Base-by-base conservation (phyloP, 2,329 filamentous ascomycete genomes). In the Anisogramma anomala region DNA sequence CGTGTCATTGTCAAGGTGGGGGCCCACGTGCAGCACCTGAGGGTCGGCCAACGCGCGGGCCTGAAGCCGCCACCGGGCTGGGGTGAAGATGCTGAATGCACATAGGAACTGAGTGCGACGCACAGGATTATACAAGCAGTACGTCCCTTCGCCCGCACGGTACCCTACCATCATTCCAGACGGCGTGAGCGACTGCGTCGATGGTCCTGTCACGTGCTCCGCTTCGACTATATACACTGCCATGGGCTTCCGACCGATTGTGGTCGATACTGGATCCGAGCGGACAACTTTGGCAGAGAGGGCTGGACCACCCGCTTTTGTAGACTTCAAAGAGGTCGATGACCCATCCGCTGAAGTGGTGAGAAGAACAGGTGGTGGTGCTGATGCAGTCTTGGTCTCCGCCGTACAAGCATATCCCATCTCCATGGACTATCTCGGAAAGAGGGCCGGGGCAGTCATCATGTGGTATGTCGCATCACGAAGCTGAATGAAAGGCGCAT, bases 171-270 rank as follows among this genome's bases (percentile, higher is more conserved):
- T 72, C 27, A 63, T 69, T 1, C 60, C 72, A 0, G 69, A 68
- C 11, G 64, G 63, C 19, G 64, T 65, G 20, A 65, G 70, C 48
- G 62, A 68, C 19, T 61, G 69, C 51, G 50, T 74, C 13, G 74
- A 73, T 2, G 75, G 67, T 0, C 74, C 74, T 0, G 67, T 78
- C 43, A 76, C 78, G 71, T 79, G 74, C 57, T 66, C 61, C 32
- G 71, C 69, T 0, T 68, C 65, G 6, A 78, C 75, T 1, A 71
- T 77, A 46, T 74, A 77, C 53, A 65, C 69, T 3, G 69, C 70
- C 3, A 74, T 75, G 68, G 72, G 72, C 1, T 65, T 74, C 55
- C 61, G 71, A 3, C 63, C 71, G 3, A 69, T 77, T 35, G 72
- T 72, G 11, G 63, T 76, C 18, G 72, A 76, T 45, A 67, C 63